Conservation (phyloP, 495 filamentous ascomycete species). For the Xylaria sp. region DNA sequence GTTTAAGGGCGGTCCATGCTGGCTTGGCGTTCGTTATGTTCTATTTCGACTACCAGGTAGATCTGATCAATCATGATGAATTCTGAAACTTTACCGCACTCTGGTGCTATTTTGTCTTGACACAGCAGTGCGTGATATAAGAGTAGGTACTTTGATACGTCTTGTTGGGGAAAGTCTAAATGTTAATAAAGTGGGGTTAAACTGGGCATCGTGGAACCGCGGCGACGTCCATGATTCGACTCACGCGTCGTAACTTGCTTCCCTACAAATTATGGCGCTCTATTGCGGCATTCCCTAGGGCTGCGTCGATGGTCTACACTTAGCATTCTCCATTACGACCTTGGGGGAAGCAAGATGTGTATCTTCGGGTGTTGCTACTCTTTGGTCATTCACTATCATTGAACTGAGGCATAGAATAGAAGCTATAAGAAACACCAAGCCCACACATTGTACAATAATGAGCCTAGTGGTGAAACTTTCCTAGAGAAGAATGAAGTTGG, state of each 20-base stretch:
- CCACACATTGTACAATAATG: not conserved
- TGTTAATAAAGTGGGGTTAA: not conserved
- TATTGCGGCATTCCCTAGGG: too few species aligned
- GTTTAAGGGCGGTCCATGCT: not conserved
- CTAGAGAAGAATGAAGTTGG: not conserved
- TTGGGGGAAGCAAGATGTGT: too few species aligned
- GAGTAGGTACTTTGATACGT: too few species aligned
- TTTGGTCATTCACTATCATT: not conserved
- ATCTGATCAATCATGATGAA: slow-evolving; percentile 1
- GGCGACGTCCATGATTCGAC: too few species aligned
- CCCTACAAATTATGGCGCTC: too few species aligned
- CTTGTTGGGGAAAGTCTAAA: not conserved
- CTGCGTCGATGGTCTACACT: too few species aligned
- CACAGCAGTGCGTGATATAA: not conserved
- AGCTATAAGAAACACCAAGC: not conserved
- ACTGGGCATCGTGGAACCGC: too few species aligned
- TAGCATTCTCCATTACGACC: too few species aligned
- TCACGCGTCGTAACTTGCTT: too few species aligned
- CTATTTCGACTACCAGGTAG: not conserved
- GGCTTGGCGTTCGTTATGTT: slow-evolving; percentile 22
- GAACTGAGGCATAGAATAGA: not conserved
- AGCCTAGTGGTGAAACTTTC: not conserved
- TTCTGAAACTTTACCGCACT: not conserved
- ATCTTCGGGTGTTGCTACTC: too few species aligned
- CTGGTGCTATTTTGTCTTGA: not conserved